Base-by-base conservation (phyloP, 2,329 filamentous ascomycete genomes). In the Scytalidium lignicola region DNA sequence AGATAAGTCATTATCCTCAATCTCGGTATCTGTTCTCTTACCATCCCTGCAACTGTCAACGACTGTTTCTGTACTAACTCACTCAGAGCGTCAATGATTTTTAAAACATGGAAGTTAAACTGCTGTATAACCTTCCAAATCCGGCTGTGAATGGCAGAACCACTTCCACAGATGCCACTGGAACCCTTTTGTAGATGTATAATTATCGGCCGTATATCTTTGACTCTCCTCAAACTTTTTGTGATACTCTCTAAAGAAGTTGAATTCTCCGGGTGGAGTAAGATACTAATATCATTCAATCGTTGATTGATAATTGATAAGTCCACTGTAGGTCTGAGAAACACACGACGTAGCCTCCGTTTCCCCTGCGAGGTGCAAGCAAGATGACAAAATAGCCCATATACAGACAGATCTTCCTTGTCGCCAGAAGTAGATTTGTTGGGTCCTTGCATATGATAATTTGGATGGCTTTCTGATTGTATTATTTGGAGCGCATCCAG, bases 341-440 rank as follows among this genome's bases (percentile, higher is more conserved):
- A 93, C 46, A 87, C 78, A 58, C 88, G 85, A n/a, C 88, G 84
- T 4, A 99, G 74, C 41, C 79, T 76, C 21, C 71, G 62, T 57
- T 82, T 89, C 0, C 93, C 93, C 64, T 96, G 90, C 1, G 86
- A 78, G 3, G 90, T 96, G 48, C 78, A 78, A 21, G 86, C 83
- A 23, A 93, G 71, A 48, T 82, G 75, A 50, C 86, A 82, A 53
- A 96, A 95, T 0, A 97, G 71, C 0, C 88, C 91, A 64, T 87
- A 96, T 0, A 96, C 70, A 0, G 89, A 97, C 1, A 93, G 74
- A 15, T 82, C 86, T 68, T 95, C 90, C 65, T 92, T 96, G 1
- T 79, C 78, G 18, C 79, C 83, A 1, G 78, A 81, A 21, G 73
- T 76, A 23, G 74, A 74, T 55, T 73, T 79, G 6, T 75, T 78